Percentiles rank a stretch among this genome's conserved stretches.
Conservation (phyloP, 352 stramenopile species). For the Lagenidium sp. region DNA sequence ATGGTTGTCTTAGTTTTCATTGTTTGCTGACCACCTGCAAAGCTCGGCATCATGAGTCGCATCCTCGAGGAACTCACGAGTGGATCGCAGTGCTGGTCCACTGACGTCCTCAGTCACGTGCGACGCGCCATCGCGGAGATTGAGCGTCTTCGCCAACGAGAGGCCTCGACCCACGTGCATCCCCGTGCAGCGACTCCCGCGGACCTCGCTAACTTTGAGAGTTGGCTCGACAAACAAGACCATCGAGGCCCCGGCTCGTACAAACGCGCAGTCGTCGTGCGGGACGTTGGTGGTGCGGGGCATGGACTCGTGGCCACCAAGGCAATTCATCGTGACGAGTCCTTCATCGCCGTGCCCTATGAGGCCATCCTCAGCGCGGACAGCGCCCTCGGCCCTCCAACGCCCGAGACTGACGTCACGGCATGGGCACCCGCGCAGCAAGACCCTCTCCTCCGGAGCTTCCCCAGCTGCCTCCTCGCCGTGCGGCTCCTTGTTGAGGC, state of each 20-base stretch:
- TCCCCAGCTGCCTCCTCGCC: slow-evolving; percentile 32
- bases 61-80: slow-evolving; percentile 23
- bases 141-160: slow-evolving; percentile 10
- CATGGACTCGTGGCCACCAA: slow-evolving; percentile 20
- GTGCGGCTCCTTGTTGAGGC: slow-evolving; percentile 31
- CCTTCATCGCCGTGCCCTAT: slow-evolving; percentile 30
- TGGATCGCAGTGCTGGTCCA: slow-evolving; percentile 18
- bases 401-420: neutral
- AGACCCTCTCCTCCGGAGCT: slow-evolving; percentile 26
- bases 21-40: neutral
- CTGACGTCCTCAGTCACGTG: slow-evolving; percentile 17
- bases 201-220: slow-evolving; percentile 17
- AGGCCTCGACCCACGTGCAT: slow-evolving; percentile 13
- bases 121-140: slow-evolving; percentile 21
- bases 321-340: slow-evolving; percentile 12
- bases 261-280: slow-evolving; percentile 8
- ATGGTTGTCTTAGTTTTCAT: too few relatives aligned
- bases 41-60: slow-evolving; percentile 7
- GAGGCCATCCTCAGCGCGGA: slow-evolving; percentile 18
- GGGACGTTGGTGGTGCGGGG: slow-evolving; percentile 17
- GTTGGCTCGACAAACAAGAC: slow-evolving; percentile 24
- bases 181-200: slow-evolving; percentile 3
- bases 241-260: neutral
- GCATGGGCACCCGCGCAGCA: slow-evolving; percentile 17
- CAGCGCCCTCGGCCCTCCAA: slow-evolving; percentile 8